Evolutionary conservation across 345 rosid species (phyloP).

Genomic region (Hibiscus tridactylites): DNA sequence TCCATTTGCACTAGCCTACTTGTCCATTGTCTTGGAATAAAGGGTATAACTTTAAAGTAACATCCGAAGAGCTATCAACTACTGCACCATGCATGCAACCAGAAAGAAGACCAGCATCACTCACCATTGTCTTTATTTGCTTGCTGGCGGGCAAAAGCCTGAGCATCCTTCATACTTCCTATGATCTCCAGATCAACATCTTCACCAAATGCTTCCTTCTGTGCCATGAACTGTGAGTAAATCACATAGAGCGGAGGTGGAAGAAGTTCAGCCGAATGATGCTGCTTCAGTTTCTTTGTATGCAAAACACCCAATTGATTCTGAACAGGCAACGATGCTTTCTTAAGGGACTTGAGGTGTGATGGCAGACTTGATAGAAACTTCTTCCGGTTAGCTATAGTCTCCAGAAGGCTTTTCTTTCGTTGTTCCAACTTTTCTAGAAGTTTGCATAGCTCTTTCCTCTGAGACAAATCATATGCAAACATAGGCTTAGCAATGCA

Average conservation of each 20-base stretch:
- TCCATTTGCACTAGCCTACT: neutral
- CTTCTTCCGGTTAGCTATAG: constrained; percentile 71
- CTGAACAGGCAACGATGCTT: constrained; percentile 86
- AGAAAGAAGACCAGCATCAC: neutral
- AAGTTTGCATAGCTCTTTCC: constrained; percentile 74
- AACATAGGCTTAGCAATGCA: neutral
- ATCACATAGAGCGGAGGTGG: constrained; percentile 84
- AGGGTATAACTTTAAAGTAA: neutral
- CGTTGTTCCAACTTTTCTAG: constrained; percentile 56
- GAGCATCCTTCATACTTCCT: constrained; percentile 78
- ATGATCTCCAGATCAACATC: constrained; percentile 60
- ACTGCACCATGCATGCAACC: neutral
- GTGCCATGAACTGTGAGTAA: constrained; percentile 71
- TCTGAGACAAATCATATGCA: constrained; percentile 27
- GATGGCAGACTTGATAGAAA: constrained; percentile 76
- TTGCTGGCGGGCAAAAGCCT: constrained; percentile 57
- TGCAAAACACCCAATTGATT: constrained; percentile 62
- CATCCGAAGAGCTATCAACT: neutral
- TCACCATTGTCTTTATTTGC: constrained; percentile 66
- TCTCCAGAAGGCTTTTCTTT: constrained; percentile 62
- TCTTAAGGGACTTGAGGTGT: constrained; percentile 83
- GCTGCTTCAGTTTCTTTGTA: constrained; percentile 75
- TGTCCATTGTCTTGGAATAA: neutral
- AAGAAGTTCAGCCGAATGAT: constrained; percentile 74
- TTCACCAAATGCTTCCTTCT: constrained; percentile 84